Evolutionary conservation across 371 early-diverging fungal species (phyloP), one percentile per base, ranked within the genome.

Genomic region (Rhizopus microsporus): DNA sequence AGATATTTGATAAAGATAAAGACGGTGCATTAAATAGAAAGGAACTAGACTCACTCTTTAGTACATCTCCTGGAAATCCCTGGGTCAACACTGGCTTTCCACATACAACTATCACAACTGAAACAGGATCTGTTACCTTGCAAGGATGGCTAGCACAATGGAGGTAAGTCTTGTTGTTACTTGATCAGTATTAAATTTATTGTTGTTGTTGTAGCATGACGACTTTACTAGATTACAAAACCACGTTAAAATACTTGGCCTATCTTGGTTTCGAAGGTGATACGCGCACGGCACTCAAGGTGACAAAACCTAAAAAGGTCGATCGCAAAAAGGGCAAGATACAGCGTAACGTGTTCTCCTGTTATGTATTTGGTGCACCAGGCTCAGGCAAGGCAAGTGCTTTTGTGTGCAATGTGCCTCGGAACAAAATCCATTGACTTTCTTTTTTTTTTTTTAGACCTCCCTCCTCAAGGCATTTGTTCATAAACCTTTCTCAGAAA

Each of bases 141-240:
- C 97, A 96, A 71, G 96, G 97, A 15, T 98, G 95, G 81, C 72
- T 98, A 42, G 97, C 96, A 17, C 95, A 95, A 67, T 98, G 98
- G 98, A 94, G 91, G 91, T 90, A 68, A 29, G 50, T 47, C 30
- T 47, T 7, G 17, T 30, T 47, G 47, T 8, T 10, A 30, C n/a
- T 48, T 29, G 7, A 4, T 5, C n/a, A 13, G 1, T 7, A 4
- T 49, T n/a, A 4, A 31, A 13, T 23, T 29, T 39, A 7, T 29
- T 51, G 17, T 45, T 40, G 33, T 31, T 9, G 32, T 32, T 7
- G 30, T 58, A 91, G 95, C 65, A 94, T 97, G 96, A 93, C 94
- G 1, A 97, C 99, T 9, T 77, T 96, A 55, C 77, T 95, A 57
- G 93, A 96, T 65, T 83, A 92, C 74, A 85, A 83, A 43, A 86